Base-by-base conservation (phyloP, 139 green algal species). In the Auxenochlorella pyrenoidosa region DNA sequence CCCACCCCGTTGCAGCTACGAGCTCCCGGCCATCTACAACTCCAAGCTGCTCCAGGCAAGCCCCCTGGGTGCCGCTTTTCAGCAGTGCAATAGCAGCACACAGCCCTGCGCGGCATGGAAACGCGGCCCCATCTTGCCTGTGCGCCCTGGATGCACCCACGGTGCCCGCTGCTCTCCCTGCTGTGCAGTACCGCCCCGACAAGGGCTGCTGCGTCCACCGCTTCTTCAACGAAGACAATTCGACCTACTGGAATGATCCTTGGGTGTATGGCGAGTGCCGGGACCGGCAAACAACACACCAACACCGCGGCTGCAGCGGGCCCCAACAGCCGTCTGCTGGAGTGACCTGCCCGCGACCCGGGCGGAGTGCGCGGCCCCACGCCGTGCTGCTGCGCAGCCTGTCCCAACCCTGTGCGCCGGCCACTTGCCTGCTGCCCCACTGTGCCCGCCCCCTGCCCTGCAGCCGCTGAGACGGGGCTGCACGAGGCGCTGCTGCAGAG, bases 401-500 rank as follows among this genome's bases (percentile, higher is more conserved):
- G 60, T 26, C 60, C 60, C 12, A 18, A 68, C 60, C 63, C 28
- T 36, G 63, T 71, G 63, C 63, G 5, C 18, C 26, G 28, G 63
- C 63, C 63, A 3, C 63, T 4, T 71, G 28, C 63, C 63, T 15
- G 63, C 63, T 36, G 28, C 63, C n/a, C n/a, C n/a, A n/a, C n/a
- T n/a, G n/a, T n/a, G n/a, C n/a, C n/a, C n/a, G n/a, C n/a, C n/a
- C n/a, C 63, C 63, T 71, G 26, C 63, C 63, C 1, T 26, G 63
- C 63, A 71, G 71, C 28, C 13, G 34, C 90, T 3, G 93, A 95
- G 87, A 90, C 73, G 16, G 91, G 88, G 38, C 47, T 95, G 6
- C 92, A 95, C 58, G 92, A 97, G 89, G 72, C 81, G 41, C 79
- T 96, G 43, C 90, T 96, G 88, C 59, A 89, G 51, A 88, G 82